Evolutionary conservation across 1,284 basidiomycete genomes (phyloP), one percentile per base, ranked within the genome.

Genomic region (Volvariella surrecta): DNA sequence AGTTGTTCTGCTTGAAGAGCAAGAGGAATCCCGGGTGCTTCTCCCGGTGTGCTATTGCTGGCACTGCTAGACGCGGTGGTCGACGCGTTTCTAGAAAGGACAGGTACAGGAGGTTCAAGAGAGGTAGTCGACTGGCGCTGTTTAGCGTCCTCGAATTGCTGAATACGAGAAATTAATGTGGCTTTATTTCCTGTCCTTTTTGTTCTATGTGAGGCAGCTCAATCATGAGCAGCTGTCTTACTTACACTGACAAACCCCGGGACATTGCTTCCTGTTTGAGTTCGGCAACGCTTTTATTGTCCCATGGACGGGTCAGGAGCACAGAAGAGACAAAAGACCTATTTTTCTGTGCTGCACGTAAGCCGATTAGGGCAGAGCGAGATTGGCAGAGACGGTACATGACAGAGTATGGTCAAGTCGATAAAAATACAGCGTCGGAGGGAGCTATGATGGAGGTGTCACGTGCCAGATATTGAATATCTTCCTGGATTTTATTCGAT

Each of bases 241-340:
- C 82, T 45, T 65, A 82, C 79, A 69, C 63, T 39, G 79, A 69
- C 18, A 90, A 62, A 40, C 82, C 82, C 40, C 83, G 75, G 41
- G 62, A 60, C 57, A 71, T 83, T 38, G 82, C 73, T 59, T 87
- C 80, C 45, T 71, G 67, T 58, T 74, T 77, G 41, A 89, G 71
- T 37, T 74, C 70, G 7, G 67, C 65, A 42, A 83, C 62, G 39
- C 75, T 74, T 56, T 81, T 71, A 59, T 70, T 76, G 59, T 79
- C 75, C 71, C 79, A 82, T 45, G 75, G 70, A 47, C 74, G 73
- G 35, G 70, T 73, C 48, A 86, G 71, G 32, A 87, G 71, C 21
- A 82, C 78, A 8, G 82, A 73, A 7, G 82, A 86, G 32, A 79
- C 82, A 44, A 87, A 70, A 10, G 53, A 52, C 52, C 50, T 39